Evolutionary conservation across 163 green algal species (phyloP).

Genomic region (Scenedesmus sp.): DNA sequence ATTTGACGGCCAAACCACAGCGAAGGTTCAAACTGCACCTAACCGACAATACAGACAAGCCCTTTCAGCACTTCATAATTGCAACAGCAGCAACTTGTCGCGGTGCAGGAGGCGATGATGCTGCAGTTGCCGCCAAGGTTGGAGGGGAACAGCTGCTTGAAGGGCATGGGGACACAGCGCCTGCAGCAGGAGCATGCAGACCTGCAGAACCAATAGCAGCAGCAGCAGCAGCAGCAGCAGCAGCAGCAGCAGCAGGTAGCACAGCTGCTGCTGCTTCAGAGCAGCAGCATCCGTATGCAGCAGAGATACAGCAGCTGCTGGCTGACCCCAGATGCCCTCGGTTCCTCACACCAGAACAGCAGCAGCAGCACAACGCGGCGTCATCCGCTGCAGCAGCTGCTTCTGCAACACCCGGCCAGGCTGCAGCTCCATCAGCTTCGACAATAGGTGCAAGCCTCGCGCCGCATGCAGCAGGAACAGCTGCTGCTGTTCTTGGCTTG

Average conservation of each 20-base stretch:
- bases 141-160: not conserved
- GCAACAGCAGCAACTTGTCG: slow-evolving; percentile 1
- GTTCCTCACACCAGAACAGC: not conserved
- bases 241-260: not conserved
- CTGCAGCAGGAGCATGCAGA: not conserved
- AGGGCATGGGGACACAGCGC: not conserved
- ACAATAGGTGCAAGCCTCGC: not conserved
- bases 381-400: not conserved
- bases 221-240: slow-evolving; percentile 8
- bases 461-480: not conserved
- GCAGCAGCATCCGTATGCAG: slow-evolving; percentile 47
- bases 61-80: slow-evolving; percentile 32
- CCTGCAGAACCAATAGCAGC: not conserved
- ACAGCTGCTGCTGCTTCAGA: not conserved
- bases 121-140: not conserved
- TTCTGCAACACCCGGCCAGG: not conserved
- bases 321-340: not conserved
- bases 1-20: not conserved
- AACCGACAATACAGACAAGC: slow-evolving; percentile 18
- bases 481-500: not conserved
- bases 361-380: not conserved
- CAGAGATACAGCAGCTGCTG: slow-evolving; percentile 27
- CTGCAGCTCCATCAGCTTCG: not conserved
- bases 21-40: slow-evolving; percentile 14
- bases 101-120: not conserved